Base-by-base conservation (phyloP, 768 basidiomycete genomes). In the Tulasnella sp. region DNA sequence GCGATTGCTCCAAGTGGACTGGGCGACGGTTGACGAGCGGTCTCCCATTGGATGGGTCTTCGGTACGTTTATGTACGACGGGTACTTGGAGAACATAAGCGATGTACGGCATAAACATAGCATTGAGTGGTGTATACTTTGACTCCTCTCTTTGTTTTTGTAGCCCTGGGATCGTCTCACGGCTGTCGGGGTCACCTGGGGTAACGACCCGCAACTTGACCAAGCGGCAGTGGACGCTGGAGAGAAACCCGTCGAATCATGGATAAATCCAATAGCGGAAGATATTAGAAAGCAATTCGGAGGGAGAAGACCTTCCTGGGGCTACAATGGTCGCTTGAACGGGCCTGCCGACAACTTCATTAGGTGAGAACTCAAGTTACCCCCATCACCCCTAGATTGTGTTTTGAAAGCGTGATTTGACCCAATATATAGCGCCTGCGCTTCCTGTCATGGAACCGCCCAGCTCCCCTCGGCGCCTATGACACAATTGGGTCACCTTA, bases 291-390 rank as follows among this genome's bases (percentile, higher is more conserved):
- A 1, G 17, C 5, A 1, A 0, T 44, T 70, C 4, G 47, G 47
- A 1, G 69, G 69, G 17, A 40, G 12, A 44, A 41, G 69, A 3
- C 69, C 69, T 35, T 70, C 69, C 19, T 70, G 69, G 69, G 69
- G 69, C 4, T 70, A 70, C 42, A 62, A 70, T 47, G 69, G 69
- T 52, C 69, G 69, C 26, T 47, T 70, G 32, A 70, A 70, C 35
- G 69, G 69, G 19, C 69, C 69, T 26, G 69, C 41, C 4, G 52
- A 59, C 52, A 59, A 59, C 26, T 59, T 59, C 52, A 12, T 59
- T 14, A 59, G 52, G 52, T 59, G 32, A 2, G 52, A n/a, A n/a
- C n/a, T n/a, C n/a, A n/a, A n/a, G n/a, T n/a, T n/a, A n/a, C n/a
- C n/a, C n/a, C n/a, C n/a, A n/a, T 59, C 26, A 32, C 32, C 16